Conservation (phyloP, 202 grass and related monocot species). For the Dendrocalamus latiflorus region DNA sequence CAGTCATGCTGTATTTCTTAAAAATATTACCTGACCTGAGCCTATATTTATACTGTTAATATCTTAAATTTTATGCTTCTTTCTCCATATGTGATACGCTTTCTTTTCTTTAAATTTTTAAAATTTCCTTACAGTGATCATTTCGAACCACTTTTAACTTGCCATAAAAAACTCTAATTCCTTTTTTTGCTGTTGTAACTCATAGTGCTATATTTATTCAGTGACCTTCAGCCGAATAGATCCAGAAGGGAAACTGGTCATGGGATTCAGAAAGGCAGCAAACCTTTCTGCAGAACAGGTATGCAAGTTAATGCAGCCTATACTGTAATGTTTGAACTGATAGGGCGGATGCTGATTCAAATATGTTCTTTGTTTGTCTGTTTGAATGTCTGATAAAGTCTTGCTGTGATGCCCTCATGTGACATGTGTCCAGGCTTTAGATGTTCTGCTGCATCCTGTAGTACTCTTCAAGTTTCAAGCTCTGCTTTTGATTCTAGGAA, state of each 20-base stretch:
- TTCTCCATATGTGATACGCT: background rate
- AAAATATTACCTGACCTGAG: background rate
- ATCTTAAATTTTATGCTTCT: background rate
- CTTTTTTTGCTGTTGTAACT: background rate
- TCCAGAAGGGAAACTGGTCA: slow-evolving; percentile 92
- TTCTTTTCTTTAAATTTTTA: background rate
- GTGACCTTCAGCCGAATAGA: slow-evolving; percentile 95
- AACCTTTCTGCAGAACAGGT: slow-evolving; percentile 58
- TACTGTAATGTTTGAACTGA: background rate
- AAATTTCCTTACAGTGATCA: background rate
- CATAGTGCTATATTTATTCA: slow-evolving; percentile 30
- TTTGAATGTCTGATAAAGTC: background rate
- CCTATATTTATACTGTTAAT: background rate
- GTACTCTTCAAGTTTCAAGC: background rate
- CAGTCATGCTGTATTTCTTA: background rate
- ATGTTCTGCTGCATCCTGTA: slow-evolving; percentile 11
- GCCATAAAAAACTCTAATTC: background rate
- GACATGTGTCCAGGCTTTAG: background rate
- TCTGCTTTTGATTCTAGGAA: background rate
- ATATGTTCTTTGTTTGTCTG: background rate
- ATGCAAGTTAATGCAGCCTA: background rate
- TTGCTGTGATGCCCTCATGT: background rate
- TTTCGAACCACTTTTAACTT: background rate
- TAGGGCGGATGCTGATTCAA: background rate
- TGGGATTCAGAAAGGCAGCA: slow-evolving; percentile 92